Evolutionary conservation across 2,329 filamentous ascomycete species (phyloP), one percentile per base, ranked within the genome.

Genomic region (Cryphonectria japonica): DNA sequence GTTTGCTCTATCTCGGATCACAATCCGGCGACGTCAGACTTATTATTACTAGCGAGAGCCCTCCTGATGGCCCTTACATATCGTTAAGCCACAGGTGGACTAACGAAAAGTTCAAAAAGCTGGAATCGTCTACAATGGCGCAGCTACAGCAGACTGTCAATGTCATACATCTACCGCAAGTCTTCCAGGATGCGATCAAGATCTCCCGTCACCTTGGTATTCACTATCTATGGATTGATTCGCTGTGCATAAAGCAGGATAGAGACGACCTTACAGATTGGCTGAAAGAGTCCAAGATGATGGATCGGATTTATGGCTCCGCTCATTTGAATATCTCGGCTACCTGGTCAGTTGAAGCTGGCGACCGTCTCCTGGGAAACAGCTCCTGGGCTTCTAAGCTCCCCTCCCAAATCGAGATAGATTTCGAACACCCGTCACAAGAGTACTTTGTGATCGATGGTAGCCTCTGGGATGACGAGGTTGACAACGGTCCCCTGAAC

Each of bases 301-400:
- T 52, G 50, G 50, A 52, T 52, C 50, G 50, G 22, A 52, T 52
- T 13, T 52, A 52, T 8, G 22, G 50, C 6, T 26, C 11, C 50
- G 50, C 50, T 26, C 50, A 26, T 52, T 4, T 52, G 9, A 52
- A 52, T 26, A 52, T 52, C 50, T 52, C 50, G 50, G 50, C 50
- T 26, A 52, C 22, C 50, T 52, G 50, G 50, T 52, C 50, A 52
- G 50, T 52, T 52, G 50, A 52, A 52, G 50, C 50, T 26, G 50
- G 50, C 22, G 50, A 52, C 50, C 50, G 50, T 52, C 50, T 52
- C 9, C 50, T 52, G 50, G 50, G 50, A 52, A 52, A 26, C 22
- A 52, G 50, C 50, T 52, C 50, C 50, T 52, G 50, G 50, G 50
- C 50, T 52, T 26, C n/a, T 52, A 52, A 26, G 50, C 50, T 52